Percentiles rank a stretch among this genome's conserved stretches.
These are phyloP conservation scores for Diddensiella transvaalensis DNA, from an alignment of 805 yeast species.

Conservation along the genomic window DNA sequence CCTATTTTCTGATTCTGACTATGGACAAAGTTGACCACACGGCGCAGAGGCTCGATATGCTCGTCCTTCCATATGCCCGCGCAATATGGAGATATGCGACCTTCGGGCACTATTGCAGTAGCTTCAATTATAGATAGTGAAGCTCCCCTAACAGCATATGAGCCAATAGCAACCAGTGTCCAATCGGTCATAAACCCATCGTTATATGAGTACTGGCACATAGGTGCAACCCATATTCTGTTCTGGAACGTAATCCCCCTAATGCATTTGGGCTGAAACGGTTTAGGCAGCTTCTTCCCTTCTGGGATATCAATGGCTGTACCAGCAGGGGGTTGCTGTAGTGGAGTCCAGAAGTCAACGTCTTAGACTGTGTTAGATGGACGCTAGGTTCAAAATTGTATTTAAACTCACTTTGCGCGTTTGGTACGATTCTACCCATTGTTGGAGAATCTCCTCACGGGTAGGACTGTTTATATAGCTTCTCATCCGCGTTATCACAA, in stretches of 20 bases:
- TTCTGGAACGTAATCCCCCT: conserved; percentile 43
- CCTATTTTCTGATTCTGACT: conserved; percentile 43
- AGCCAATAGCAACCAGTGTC: conserved; percentile 49
- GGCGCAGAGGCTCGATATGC: conserved; percentile 43
- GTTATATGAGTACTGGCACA: conserved; percentile 46
- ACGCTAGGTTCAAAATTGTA: no score
- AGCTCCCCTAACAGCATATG: conserved; percentile 46
- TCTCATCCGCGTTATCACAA: no score
- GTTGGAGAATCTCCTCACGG: no score
- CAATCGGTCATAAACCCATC: conserved; percentile 43
- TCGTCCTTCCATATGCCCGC: conserved; percentile 50
- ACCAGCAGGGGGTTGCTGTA: conserved; percentile 38
- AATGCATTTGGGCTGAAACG: conserved; percentile 45
- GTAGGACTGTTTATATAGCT: no score
- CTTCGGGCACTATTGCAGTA: conserved; percentile 39
- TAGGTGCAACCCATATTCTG: conserved; percentile 48
- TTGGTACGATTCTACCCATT: no score
- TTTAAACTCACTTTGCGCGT: no score
- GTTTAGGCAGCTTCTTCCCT: conserved; percentile 33
- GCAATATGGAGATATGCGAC: conserved; percentile 44
- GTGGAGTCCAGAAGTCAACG: conserved; percentile 25
- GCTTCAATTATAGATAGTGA: conserved; percentile 49
- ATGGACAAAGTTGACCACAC: conserved; percentile 43
- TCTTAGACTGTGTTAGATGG: no score
- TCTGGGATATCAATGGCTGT: conserved; percentile 24